Percentiles rank a stretch among this genome's conserved stretches.
Conservation (phyloP, 2,329 filamentous ascomycete species). For the Dendryphion nanum region DNA sequence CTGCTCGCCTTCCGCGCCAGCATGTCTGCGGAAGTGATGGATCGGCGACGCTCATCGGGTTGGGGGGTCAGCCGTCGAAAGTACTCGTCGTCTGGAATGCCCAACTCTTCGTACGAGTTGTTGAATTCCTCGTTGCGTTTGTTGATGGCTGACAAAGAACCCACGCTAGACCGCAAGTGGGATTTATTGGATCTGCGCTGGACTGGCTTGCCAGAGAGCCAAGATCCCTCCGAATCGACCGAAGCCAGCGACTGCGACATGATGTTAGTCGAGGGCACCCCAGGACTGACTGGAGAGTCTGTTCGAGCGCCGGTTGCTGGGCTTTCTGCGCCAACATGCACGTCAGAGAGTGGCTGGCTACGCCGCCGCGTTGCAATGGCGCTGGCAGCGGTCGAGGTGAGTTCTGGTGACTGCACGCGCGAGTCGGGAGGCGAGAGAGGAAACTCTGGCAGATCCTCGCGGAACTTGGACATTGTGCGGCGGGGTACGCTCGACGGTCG, state of each 20-base stretch:
- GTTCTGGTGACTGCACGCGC: conserved; percentile 74
- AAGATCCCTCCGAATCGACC: conserved; percentile 92
- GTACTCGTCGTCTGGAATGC: conserved; percentile 71
- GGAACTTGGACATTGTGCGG: conserved; percentile 85
- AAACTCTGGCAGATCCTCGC: conserved; percentile 85
- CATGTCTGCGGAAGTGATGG: conserved; percentile 23
- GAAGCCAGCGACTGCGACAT: conserved; percentile 86
- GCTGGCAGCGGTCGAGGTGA: conserved; percentile 44
- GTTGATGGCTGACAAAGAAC: conserved; percentile 37
- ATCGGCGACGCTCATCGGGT: conserved; percentile 44
- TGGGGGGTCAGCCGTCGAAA: conserved; percentile 56
- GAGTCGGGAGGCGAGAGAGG: conserved; percentile 84
- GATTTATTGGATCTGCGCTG: conserved; percentile 48
- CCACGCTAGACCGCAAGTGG: conserved; percentile 47
- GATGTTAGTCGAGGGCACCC: conserved; percentile 25
- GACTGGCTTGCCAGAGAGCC: conserved; percentile 76
- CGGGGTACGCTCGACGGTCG: conserved; percentile 61
- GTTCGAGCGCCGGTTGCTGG: conserved; percentile 29
- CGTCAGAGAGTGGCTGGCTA: conserved; percentile 38
- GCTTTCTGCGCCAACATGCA: conserved; percentile 24
- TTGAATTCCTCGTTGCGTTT: conserved; percentile 54
- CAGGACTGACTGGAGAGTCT: conserved; percentile 43
- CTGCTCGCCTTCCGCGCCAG: conserved; percentile 42
- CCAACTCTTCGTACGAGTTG: conserved; percentile 65
- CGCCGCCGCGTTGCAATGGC: conserved; percentile 41